Conservation (phyloP, 164 flowering plant genomes). For the Sextonia rubra region DNA sequence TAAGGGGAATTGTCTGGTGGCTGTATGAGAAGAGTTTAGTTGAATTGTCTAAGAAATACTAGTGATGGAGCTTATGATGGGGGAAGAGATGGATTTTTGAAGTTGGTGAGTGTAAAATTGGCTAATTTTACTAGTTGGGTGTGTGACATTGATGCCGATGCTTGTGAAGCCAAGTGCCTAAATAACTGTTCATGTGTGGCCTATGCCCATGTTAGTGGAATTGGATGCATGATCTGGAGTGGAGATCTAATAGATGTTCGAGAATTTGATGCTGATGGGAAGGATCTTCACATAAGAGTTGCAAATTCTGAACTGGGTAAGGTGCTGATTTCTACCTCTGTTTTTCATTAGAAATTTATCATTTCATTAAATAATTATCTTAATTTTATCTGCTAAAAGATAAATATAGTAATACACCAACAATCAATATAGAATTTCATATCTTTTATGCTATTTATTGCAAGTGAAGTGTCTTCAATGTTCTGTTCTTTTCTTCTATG, state of each 20-base stretch:
- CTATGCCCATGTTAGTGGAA: slow-evolving; percentile 10
- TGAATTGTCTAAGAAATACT: slow-evolving; percentile 8
- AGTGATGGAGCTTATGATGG: not conserved
- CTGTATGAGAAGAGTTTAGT: slow-evolving; percentile 9
- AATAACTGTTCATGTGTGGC: slow-evolving; percentile 27
- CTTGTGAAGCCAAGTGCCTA: slow-evolving; percentile 16
- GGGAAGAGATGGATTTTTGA: slow-evolving; percentile 9
- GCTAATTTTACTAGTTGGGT: slow-evolving; percentile 16
- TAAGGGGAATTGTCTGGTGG: slow-evolving; percentile 16
- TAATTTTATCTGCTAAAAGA: not conserved
- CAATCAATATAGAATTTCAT: not conserved
- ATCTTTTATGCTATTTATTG: not conserved
- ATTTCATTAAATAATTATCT: not conserved
- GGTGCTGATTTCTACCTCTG: not conserved
- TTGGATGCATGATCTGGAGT: slow-evolving; percentile 10
- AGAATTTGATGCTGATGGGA: not conserved
- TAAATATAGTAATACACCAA: not conserved
- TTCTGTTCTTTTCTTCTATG: not conserved
- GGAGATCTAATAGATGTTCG: slow-evolving; percentile 1
- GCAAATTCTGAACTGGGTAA: slow-evolving; percentile 16
- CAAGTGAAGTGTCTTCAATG: not conserved
- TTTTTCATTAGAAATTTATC: not conserved
- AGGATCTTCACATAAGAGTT: slow-evolving; percentile 14
- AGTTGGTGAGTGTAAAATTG: slow-evolving; percentile 14
- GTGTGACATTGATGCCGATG: not conserved